phyloP scores from a whole-genome alignment of 257 asterid genomes.

The Ballota nigra region DNA sequence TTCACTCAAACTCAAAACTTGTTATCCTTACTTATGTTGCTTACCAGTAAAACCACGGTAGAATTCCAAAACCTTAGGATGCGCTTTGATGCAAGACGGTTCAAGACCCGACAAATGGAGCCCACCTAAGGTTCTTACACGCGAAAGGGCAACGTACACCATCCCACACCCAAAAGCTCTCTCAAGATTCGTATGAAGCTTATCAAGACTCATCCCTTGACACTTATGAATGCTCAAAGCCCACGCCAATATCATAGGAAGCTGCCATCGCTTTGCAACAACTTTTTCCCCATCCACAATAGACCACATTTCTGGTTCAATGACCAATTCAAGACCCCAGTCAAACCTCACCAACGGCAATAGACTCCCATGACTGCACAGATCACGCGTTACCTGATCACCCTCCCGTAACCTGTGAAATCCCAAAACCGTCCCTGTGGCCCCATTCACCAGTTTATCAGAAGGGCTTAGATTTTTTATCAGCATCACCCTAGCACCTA shows the following conservation, averaged over 20 bases:
- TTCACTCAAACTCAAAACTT: neutral
- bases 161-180: conserved; percentile 70
- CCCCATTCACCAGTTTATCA: conserved; percentile 63
- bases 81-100: conserved; percentile 51
- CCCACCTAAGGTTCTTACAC: conserved; percentile 60
- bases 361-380: conserved; percentile 43
- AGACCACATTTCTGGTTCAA: conserved; percentile 58
- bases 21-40: conserved; percentile 16
- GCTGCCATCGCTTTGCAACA: conserved; percentile 60
- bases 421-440: conserved; percentile 59
- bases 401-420: conserved; percentile 25
- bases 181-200: conserved; percentile 54
- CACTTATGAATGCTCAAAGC: conserved; percentile 85
- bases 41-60: conserved; percentile 34
- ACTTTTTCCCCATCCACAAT: conserved; percentile 53
- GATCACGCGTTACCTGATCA: conserved; percentile 16
- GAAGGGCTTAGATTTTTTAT: conserved; percentile 44
- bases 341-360: conserved; percentile 76
- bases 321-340: conserved; percentile 44
- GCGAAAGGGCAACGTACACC: conserved; percentile 87
- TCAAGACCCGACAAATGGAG: conserved; percentile 57
- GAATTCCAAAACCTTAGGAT: conserved; percentile 69
- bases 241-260: conserved; percentile 83
- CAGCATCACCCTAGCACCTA: conserved; percentile 68
- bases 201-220: conserved; percentile 77